Conservation (phyloP, 352 stramenopile genomes). For the Phytophthora capsici region DNA sequence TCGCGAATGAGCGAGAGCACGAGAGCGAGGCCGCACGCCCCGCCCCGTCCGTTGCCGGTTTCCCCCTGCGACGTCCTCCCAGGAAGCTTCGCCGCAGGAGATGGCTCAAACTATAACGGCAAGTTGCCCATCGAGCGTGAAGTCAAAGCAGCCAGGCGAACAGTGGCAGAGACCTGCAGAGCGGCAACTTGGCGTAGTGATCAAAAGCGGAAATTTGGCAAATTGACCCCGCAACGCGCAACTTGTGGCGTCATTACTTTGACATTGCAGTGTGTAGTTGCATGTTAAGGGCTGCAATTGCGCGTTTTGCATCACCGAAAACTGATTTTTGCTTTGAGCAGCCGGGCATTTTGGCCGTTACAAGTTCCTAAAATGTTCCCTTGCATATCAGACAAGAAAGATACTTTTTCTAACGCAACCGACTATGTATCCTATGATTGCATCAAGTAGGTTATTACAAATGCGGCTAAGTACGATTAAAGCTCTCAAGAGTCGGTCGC, state of each 20-base stretch:
- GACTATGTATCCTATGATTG: constrained; percentile 4
- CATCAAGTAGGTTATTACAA: too few species aligned
- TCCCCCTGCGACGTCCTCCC: constrained; percentile 22
- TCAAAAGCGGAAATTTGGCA: too few species aligned
- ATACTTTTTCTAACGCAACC: constrained; percentile 29
- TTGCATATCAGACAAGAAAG: constrained; percentile 27
- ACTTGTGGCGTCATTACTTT: not conserved
- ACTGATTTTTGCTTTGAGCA: constrained; percentile 5
- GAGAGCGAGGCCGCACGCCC: constrained; percentile 5
- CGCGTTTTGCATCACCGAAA: not conserved
- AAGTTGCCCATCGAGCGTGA: constrained; percentile 31
- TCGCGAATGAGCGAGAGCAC: constrained; percentile 23
- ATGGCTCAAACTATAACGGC: constrained; percentile 29
- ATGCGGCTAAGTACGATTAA: not conserved
- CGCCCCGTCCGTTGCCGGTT: constrained; percentile 28
- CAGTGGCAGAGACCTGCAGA: constrained; percentile 18
- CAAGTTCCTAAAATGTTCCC: constrained; percentile 10
- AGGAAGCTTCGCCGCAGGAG: constrained; percentile 37
- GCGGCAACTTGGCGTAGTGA: constrained; percentile 4
- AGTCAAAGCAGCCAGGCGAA: constrained; percentile 34
- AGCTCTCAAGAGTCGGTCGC: not conserved
- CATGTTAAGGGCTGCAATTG: not conserved
- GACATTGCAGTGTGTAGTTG: not conserved
- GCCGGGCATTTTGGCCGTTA: not conserved
- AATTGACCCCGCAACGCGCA: not conserved